Base-by-base conservation (phyloP, 176 grass and related monocot species). In the Bonia amplexicaulis region DNA sequence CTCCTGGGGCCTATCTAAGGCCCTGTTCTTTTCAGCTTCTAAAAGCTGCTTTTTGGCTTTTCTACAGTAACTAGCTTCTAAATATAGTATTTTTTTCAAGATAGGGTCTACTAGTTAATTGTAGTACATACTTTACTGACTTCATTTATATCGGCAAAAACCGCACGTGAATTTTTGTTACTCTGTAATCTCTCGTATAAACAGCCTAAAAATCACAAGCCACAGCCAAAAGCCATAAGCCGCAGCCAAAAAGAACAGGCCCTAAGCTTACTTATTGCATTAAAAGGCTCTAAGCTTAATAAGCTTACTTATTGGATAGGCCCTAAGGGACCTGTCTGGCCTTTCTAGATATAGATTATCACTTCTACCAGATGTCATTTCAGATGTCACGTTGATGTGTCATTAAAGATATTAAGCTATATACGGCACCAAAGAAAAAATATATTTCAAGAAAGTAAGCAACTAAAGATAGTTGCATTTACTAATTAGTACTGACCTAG, bases 401-500 rank as follows among this genome's bases (percentile, higher is more conserved):
- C 40, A 37, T 9, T 23, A 20, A 63, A 48, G 17, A 46, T 14
- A 14, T 14, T n/a, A 76, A 40, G 42, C 15, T 51, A 40, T 54
- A 62, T 63, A 63, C 2, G n/a, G 27, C 15, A 31, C 9, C 2
- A 1, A 54, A 10, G 12, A 41, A 82, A 74, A 33, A 15, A 0
- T 5, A 19, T n/a, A 58, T 54, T 31, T 48, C 13, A 64, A 63
- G 12, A 45, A 81, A 49, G 39, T 26, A 61, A 31, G 11, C 16
- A 83, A 47, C 44, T 16, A 64, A 78, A 39, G 9, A 12, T 49
- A 74, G 57, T 73, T 66, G 9, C 7, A 2, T 44, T 25, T 48
- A 71, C 55, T 80, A 70, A 23, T 70, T 23, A 23, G 12, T 46
- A 81, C 86, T 77, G 53, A 88, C 80, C 85, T 91, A 84, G 53